Conservation (phyloP, 192 early-diverging fungal genomes). For the Coemansia sp. region DNA sequence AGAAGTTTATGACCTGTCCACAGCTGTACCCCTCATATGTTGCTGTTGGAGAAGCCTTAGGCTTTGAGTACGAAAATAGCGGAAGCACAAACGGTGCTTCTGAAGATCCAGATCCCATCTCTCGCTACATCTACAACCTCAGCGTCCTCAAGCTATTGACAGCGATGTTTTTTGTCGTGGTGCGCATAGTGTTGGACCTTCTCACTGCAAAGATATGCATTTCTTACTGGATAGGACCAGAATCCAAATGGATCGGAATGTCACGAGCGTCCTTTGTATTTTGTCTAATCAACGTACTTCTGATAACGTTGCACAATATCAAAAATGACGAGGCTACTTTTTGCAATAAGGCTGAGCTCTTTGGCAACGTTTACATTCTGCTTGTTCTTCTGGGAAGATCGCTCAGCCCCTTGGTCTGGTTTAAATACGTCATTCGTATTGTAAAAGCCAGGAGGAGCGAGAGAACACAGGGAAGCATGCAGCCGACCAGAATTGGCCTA, state of each 20-base stretch:
- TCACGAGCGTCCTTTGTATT: conserved; percentile 11
- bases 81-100: neutral
- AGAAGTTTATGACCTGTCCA: neutral
- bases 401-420: neutral
- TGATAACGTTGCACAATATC: neutral
- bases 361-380: conserved; percentile 7
- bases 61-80: too few relatives aligned
- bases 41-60: too few relatives aligned
- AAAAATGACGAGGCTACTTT: neutral
- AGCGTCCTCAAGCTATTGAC: neutral
- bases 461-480: neutral
- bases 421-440: neutral
- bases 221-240: conserved; percentile 10
- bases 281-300: neutral
- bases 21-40: neutral
- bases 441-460: neutral
- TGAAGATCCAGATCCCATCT: neutral
- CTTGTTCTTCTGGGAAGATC: neutral
- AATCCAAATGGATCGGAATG: conserved; percentile 8
- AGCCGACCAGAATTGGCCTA: neutral
- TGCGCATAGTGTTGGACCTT: neutral
- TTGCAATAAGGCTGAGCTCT: neutral
- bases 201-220: neutral
- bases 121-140: neutral
- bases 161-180: neutral